Base-by-base conservation (phyloP, 305 asterid species). In the Salvia sclarea region DNA sequence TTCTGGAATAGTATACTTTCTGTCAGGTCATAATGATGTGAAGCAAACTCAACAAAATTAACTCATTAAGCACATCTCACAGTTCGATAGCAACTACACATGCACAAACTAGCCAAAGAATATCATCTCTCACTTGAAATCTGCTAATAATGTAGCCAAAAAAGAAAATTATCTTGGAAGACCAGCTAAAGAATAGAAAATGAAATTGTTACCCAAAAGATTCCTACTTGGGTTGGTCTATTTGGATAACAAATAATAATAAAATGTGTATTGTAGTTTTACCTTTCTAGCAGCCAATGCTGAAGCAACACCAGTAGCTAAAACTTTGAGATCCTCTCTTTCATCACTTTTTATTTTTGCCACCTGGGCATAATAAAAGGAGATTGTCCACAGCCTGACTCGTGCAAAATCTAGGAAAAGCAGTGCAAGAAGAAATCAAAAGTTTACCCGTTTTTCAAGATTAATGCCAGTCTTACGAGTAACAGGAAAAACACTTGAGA, bases 281-380 rank as follows among this genome's bases (percentile, higher is more conserved):
- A 95, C 99, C 98, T 95, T 95, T 77, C 98, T 86, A 66, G 99
- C 86, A 55, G 98, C 94, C 84, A 95, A 84, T 65, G 99, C 98
- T 31, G 99, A 97, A 61, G 86, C 92, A 77, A 95, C 99, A 75
- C 99, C 96, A 5, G 95, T 95, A 38, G 99, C 99, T 81, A 95
- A 83, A 52, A 95, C 99, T 82, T 95, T 95, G 64, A 95, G 98
- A 79, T 95, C 99, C 88, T 95, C 99, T 77, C 98, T 83, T 75
- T 95, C 99, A 64, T 95, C 99, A 74, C 94, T 77, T 82, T 88
- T 95, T 70, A 95, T 91, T 84, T 95, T 95, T 71, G 98, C 98
- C 50, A 95, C 98, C 99, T 95, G 82, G 38, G 71, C 31, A 76
- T 72, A 68, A 66, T 60, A 54, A 71, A 44, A 61, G 43, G 33